Evolutionary conservation across 2,329 filamentous ascomycete genomes (phyloP), one percentile per base, ranked within the genome.

Genomic region (Venturiaceae sp.): DNA sequence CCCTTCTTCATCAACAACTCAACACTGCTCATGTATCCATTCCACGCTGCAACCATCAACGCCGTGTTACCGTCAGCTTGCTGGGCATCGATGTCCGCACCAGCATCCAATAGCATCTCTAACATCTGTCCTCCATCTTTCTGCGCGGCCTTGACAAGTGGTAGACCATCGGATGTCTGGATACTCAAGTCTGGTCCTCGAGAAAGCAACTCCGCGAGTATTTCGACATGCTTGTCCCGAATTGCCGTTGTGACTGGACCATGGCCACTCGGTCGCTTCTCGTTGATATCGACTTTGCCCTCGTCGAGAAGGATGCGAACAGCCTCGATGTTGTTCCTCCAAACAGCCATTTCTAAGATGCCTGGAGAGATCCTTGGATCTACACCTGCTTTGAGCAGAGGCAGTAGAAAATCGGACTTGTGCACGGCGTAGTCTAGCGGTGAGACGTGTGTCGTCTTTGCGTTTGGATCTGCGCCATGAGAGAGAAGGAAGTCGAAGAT

Each of bases 401-500:
- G n/a, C n/a, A n/a, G n/a, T n/a, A n/a, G n/a, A n/a, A n/a, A n/a
- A n/a, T n/a, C n/a, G n/a, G n/a, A n/a, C n/a, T n/a, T n/a, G n/a
- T n/a, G n/a, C n/a, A n/a, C n/a, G n/a, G n/a, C n/a, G n/a, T n/a
- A n/a, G n/a, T n/a, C n/a, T n/a, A n/a, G n/a, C n/a, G n/a, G n/a
- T n/a, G n/a, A n/a, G n/a, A n/a, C n/a, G n/a, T n/a, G n/a, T n/a
- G n/a, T n/a, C n/a, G n/a, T n/a, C n/a, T n/a, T n/a, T n/a, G 81
- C 75, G 66, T 87, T 87, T 47, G 83, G 78, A 64, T 87, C 83
- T 0, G 84, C 85, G n/a, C n/a, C n/a, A 8, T 78, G 79, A 1
- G 79, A 83, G 60, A 88, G 74, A 9, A 88, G 77, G 71, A 77
- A 87, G 4, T 68, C 68, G 41, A 86, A 82, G 58, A 87, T 86